Conservation (phyloP, 2,329 filamentous ascomycete genomes). For the Aureobasidium sp. region DNA sequence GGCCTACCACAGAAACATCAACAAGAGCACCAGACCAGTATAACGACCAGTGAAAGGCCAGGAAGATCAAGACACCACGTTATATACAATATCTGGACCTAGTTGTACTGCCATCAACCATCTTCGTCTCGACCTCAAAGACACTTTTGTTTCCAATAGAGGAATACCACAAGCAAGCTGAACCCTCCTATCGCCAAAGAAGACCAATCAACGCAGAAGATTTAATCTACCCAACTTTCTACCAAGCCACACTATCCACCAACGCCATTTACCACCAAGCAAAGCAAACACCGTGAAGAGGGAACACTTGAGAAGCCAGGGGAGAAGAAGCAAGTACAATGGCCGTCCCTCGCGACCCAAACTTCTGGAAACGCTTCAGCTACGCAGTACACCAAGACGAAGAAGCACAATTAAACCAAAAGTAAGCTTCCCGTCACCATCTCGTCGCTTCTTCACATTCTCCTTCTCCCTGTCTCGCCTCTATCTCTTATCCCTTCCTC, state of each 20-base stretch:
- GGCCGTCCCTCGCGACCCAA: slow-evolving; percentile 34
- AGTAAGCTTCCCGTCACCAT: background rate
- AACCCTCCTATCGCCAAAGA: background rate
- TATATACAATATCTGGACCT: background rate
- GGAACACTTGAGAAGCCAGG: background rate
- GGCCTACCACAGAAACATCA: background rate
- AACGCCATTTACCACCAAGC: background rate
- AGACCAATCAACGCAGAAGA: background rate
- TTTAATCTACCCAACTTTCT: background rate
- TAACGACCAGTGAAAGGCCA: background rate
- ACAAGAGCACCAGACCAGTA: background rate
- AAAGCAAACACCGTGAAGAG: background rate
- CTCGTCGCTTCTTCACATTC: background rate
- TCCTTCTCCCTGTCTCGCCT: background rate
- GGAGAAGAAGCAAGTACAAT: background rate
- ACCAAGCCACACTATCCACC: background rate
- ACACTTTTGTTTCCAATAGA: background rate
- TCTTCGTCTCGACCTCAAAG: background rate
- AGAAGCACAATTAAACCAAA: slow-evolving; percentile 20
- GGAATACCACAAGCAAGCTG: background rate
- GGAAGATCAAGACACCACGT: background rate
- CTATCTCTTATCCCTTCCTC: background rate
- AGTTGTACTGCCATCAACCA: background rate
- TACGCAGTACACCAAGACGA: slow-evolving; percentile 49
- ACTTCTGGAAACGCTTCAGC: slow-evolving; percentile 54